Conservation (phyloP, 2,329 filamentous ascomycete genomes). For the Mycosphaerella arachidis region DNA sequence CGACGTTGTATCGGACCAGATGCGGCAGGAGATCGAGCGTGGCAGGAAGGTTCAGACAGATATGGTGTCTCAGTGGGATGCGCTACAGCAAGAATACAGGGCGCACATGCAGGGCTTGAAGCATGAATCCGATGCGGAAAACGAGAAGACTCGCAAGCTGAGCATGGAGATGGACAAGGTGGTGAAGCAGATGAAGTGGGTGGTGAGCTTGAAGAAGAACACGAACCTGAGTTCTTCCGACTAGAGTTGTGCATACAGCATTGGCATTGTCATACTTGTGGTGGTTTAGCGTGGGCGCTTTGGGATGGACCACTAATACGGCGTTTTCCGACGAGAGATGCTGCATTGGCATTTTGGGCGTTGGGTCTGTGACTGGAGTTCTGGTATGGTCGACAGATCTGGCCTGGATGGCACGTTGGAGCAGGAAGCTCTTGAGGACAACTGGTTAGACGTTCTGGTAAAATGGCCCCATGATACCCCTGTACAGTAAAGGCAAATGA, state of each 20-base stretch:
- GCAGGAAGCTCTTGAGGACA: neutral
- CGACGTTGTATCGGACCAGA: slow-evolving; percentile 67
- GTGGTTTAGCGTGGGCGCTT: slow-evolving; percentile 9
- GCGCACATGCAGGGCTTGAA: slow-evolving; percentile 58
- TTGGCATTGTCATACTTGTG: neutral
- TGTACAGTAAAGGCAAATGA: slow-evolving; percentile 4
- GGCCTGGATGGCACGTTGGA: neutral
- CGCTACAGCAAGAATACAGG: slow-evolving; percentile 62
- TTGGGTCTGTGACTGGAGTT: neutral
- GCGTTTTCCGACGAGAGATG: slow-evolving; percentile 2
- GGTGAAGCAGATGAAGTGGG: slow-evolving; percentile 67
- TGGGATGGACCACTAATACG: neutral
- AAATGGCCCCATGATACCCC: neutral
- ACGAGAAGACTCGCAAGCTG: slow-evolving; percentile 51
- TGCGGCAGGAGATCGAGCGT: slow-evolving; percentile 62
- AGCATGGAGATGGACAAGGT: slow-evolving; percentile 59
- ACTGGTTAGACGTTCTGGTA: neutral
- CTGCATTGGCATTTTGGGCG: neutral
- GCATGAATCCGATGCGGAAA: slow-evolving; percentile 52
- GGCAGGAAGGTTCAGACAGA: slow-evolving; percentile 58
- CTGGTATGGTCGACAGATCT: neutral
- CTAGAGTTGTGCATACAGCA: neutral
- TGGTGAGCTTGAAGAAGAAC: slow-evolving; percentile 59
- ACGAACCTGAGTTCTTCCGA: slow-evolving; percentile 7
- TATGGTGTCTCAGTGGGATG: slow-evolving; percentile 57